phyloP scores from a whole-genome alignment of 805 yeast genomes.

The Metschnikowia kofuensis region DNA sequence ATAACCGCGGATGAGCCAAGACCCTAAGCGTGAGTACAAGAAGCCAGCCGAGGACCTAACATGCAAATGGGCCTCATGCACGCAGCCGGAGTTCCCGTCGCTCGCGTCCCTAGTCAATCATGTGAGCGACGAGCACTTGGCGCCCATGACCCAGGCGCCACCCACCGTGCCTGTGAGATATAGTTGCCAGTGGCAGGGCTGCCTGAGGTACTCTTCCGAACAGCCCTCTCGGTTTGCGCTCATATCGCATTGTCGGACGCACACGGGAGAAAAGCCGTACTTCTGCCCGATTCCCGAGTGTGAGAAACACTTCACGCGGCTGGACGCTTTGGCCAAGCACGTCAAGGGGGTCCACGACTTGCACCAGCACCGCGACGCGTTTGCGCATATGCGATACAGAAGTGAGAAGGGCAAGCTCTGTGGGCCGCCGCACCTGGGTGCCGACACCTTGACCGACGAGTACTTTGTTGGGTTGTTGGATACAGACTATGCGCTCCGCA shows the following conservation, averaged over 20 bases:
- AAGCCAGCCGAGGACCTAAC: slow-evolving; percentile 12
- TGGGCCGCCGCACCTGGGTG: slow-evolving; percentile 21
- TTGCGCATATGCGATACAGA: slow-evolving; percentile 27
- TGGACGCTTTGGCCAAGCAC: slow-evolving; percentile 65
- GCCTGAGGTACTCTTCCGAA: slow-evolving; percentile 48
- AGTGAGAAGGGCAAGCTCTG: slow-evolving; percentile 28
- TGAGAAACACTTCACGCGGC: slow-evolving; percentile 52
- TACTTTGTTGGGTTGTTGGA: slow-evolving; percentile 29
- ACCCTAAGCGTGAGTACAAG: slow-evolving; percentile 1
- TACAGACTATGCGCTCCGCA: slow-evolving; percentile 31
- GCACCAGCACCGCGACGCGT: slow-evolving; percentile 36
- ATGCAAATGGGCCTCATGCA: slow-evolving; percentile 37
- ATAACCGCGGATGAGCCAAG: slow-evolving; percentile 6
- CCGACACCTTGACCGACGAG: slow-evolving; percentile 26
- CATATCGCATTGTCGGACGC: slow-evolving; percentile 60
- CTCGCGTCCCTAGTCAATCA: slow-evolving; percentile 32
- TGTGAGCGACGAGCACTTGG: slow-evolving; percentile 29
- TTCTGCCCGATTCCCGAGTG: slow-evolving; percentile 68
- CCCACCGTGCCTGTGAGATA: slow-evolving; percentile 34
- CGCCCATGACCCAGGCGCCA: slow-evolving; percentile 13
- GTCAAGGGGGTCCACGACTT: slow-evolving; percentile 58
- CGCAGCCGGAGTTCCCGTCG: slow-evolving; percentile 15
- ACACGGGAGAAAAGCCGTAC: slow-evolving; percentile 61
- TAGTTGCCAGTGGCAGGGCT: slow-evolving; percentile 61
- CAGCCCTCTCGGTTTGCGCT: slow-evolving; percentile 58